Evolutionary conservation across 306 rosid species (phyloP).

Genomic region (Albizia julibrissin): DNA sequence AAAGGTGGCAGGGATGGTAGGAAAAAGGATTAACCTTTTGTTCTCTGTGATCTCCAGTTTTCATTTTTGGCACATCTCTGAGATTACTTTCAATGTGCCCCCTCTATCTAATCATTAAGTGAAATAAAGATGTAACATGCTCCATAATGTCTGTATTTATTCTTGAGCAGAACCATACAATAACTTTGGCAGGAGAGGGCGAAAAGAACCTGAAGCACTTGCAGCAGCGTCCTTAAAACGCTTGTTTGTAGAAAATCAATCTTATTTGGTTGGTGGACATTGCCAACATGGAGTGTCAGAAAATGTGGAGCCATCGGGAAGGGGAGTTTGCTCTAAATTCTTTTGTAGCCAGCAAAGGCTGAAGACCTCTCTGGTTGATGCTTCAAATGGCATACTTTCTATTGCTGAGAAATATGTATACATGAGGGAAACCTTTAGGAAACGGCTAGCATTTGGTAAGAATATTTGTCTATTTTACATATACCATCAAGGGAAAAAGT

Average conservation of each 20-base stretch:
- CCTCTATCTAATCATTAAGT: constrained; percentile 19
- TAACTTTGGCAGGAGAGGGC: constrained; percentile 89
- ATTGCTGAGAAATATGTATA: constrained; percentile 81
- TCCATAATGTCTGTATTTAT: constrained; percentile 28
- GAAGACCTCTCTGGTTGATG: constrained; percentile 61
- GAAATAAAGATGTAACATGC: not conserved
- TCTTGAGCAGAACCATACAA: constrained; percentile 82
- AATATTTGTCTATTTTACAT: constrained; percentile 22
- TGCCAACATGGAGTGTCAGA: constrained; percentile 72
- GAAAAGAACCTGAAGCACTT: constrained; percentile 96
- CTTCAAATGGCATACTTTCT: constrained; percentile 76
- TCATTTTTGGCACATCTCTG: constrained; percentile 13
- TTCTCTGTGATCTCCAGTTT: constrained; percentile 8
- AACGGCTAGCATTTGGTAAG: constrained; percentile 88
- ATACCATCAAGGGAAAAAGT: not conserved
- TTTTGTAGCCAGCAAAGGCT: constrained; percentile 65
- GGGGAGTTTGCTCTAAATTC: constrained; percentile 75
- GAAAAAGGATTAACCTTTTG: constrained; percentile 9
- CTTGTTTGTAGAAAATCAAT: constrained; percentile 89
- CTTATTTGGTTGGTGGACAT: constrained; percentile 84
- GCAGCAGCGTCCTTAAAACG: constrained; percentile 96
- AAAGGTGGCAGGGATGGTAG: not conserved
- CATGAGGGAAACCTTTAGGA: constrained; percentile 88
- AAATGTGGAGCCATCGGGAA: constrained; percentile 59
- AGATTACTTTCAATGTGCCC: constrained; percentile 14